These are phyloP conservation scores for Papilionanthe hybrid DNA, from an alignment of 116 monocot genomes.

Conservation along the genomic window DNA sequence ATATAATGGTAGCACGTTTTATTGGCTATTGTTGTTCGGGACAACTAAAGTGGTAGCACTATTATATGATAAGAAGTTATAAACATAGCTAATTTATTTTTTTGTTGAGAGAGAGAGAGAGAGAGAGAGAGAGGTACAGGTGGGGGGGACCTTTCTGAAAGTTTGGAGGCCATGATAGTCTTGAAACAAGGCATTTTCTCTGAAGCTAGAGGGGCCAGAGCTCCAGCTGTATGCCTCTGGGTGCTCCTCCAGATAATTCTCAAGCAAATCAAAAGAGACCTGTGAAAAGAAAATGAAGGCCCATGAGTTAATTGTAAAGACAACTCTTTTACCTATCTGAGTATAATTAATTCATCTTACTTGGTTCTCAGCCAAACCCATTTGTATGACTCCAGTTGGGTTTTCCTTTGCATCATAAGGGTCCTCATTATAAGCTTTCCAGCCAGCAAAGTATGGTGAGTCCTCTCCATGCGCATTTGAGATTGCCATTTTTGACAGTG, in stretches of 20 bases:
- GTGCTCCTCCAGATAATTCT: constrained; percentile 41
- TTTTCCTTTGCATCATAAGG: constrained; percentile 33
- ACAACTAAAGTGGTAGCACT: neutral
- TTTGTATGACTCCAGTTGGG: constrained; percentile 45
- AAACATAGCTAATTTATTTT: no score
- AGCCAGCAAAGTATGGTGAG: constrained; percentile 46
- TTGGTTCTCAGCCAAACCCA: constrained; percentile 64
- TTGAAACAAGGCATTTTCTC: constrained; percentile 64
- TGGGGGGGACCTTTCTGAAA: constrained; percentile 44
- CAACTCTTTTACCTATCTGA: neutral
- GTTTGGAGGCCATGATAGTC: constrained; percentile 65
- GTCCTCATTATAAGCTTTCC: constrained; percentile 36
- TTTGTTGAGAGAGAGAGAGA: neutral
- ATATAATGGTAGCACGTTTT: neutral
- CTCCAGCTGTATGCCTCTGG: constrained; percentile 43
- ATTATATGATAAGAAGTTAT: neutral
- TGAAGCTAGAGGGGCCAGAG: constrained; percentile 41
- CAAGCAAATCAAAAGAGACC: constrained; percentile 64
- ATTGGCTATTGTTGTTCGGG: neutral
- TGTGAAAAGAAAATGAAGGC: constrained; percentile 1
- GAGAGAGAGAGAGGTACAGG: neutral
- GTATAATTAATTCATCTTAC: constrained; percentile 5
- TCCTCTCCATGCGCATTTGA: constrained; percentile 30
- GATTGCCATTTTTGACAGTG: constrained; percentile 16
- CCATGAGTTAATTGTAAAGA: neutral